Evolutionary conservation across 139 green algal genomes (phyloP), one percentile per base, ranked within the genome.

Genomic region (Picochlorum sp.): DNA sequence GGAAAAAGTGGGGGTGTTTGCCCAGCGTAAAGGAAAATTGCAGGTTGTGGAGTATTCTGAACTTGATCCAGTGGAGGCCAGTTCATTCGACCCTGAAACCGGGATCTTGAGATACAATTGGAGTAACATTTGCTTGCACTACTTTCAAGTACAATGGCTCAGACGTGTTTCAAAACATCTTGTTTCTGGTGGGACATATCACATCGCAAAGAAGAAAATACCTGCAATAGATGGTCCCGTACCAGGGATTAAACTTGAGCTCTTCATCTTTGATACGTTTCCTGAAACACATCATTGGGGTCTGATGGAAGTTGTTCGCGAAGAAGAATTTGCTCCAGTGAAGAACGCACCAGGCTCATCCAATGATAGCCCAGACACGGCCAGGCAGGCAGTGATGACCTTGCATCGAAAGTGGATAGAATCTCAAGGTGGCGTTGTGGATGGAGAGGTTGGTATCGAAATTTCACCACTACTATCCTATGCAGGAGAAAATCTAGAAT

Each of bases 191-290:
- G 69, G 45, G 59, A 54, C 32, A 9, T 96, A 94, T 78, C 90
- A 97, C 61, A 68, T 96, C 13, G 90, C 90, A 0, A 51, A 65
- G 32, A 98, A 98, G 72, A 66, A 64, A 22, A 96, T 98, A 33
- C 85, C 83, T 3, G 80, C 68, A 5, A 61, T 74, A 24, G 70
- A 72, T 54, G 69, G 71, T 4, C 54, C 54, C 3, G 65, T 75
- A 20, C 18, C 73, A 56, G 89, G 82, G 31, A 65, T 96, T 20
- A 97, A 97, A 74, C 73, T 97, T 55, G 90, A 97, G 81, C 69
- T 84, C 26, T 97, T 97, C 71, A 97, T 97, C 55, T 97, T 97
- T 66, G 90, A 97, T 77, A 77, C 81, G 24, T 96, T 97, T 62
- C 61, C 73, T 6, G 56, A 80, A 35, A 85, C 87, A 13, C 33